Evolutionary conservation across 352 stramenopile species (phyloP).

Genomic region (Pythium aristosporum): DNA sequence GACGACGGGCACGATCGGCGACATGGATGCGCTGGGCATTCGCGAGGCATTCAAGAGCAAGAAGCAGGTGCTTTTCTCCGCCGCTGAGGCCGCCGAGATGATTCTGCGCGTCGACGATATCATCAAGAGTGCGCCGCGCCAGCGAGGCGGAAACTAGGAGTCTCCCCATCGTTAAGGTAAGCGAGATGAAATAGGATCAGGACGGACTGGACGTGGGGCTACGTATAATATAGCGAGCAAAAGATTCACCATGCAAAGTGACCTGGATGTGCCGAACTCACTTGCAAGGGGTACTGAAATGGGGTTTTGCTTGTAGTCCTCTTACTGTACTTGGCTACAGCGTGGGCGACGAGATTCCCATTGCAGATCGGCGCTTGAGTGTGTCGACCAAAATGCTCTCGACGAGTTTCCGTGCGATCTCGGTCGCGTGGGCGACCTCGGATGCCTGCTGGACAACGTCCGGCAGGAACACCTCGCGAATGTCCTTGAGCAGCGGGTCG

Average conservation of each 20-base stretch:
- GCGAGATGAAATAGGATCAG: conserved; percentile 2
- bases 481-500: conserved; percentile 84
- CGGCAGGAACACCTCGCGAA: conserved; percentile 82
- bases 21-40: conserved; percentile 98
- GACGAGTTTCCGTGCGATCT: conserved; percentile 36
- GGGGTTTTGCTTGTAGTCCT: not conserved
- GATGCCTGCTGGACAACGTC: conserved; percentile 48
- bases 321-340: not conserved
- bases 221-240: conserved; percentile 12
- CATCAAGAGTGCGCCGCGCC: conserved; percentile 93
- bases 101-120: conserved; percentile 99
- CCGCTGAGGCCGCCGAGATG: conserved; percentile 99
- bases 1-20: conserved; percentile 92
- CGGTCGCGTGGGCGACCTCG: conserved; percentile 39
- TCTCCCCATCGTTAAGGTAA: not conserved
- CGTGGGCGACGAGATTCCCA: not conserved
- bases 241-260: not conserved
- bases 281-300: too few species aligned
- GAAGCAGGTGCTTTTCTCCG: conserved; percentile 96
- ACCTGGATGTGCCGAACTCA: too few species aligned
- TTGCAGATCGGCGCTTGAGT: conserved; percentile 31
- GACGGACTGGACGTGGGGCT: not conserved
- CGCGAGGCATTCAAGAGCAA: conserved; percentile 96
- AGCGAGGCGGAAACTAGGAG: conserved; percentile 38
- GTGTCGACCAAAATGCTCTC: conserved; percentile 34